These are phyloP conservation scores for Candida albicans DNA, from an alignment of 1,139 yeast genomes.

Conservation along the genomic window DNA sequence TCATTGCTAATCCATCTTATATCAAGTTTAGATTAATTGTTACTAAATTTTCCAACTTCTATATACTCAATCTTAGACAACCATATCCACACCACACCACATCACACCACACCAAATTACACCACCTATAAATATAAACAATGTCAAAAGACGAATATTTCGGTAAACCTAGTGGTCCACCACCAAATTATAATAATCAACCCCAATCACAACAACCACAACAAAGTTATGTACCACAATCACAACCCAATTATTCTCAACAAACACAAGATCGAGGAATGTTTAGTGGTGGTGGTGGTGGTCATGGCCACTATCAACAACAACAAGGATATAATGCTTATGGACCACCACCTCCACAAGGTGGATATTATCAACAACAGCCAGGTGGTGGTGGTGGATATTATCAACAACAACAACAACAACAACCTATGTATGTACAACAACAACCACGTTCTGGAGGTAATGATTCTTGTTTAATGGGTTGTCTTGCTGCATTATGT, in stretches of 20 bases:
- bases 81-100: no score
- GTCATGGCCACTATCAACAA: conserved; percentile 15
- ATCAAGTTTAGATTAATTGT: no score
- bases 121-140: not conserved
- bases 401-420: conserved; percentile 38
- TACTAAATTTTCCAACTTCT: no score
- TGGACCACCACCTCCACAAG: conserved; percentile 25
- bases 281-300: conserved; percentile 18
- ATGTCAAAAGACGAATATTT: conserved; percentile 27
- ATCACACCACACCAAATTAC: no score
- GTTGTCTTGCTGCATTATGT: conserved; percentile 73
- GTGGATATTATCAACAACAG: conserved; percentile 23
- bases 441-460: conserved; percentile 42
- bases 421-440: conserved; percentile 66
- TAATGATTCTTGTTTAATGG: conserved; percentile 58
- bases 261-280: conserved; percentile 22
- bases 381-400: not conserved
- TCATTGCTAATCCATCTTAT: no score
- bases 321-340: conserved; percentile 21
- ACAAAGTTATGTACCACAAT: conserved; percentile 32
- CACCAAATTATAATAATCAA: conserved; percentile 35
- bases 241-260: conserved; percentile 16
- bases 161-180: conserved; percentile 48
- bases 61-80: no score
- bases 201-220: conserved; percentile 16